A percentile compares a stretch with the other conserved stretches of the same genome.
Evolutionary conservation across 2,329 filamentous ascomycete genomes (phyloP).

Genomic region (Plectosphaerella cucumerina): DNA sequence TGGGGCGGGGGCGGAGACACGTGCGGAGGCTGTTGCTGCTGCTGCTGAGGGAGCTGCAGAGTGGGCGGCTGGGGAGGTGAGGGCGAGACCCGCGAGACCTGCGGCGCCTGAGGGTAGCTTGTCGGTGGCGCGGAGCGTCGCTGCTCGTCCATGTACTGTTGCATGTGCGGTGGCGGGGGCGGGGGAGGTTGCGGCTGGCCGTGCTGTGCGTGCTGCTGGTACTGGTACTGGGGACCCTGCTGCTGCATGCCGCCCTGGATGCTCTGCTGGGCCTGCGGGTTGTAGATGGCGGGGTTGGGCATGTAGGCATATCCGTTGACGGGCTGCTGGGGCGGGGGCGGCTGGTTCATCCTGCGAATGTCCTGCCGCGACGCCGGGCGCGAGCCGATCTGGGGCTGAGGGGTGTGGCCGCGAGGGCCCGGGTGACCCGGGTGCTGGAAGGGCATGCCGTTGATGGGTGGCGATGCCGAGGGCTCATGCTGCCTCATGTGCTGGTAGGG

Average conservation of each 20-base stretch:
- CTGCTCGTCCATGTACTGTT: slow-evolving; percentile 72
- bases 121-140: slow-evolving; percentile 66
- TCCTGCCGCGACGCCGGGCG: slow-evolving; percentile 78
- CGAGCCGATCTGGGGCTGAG: slow-evolving; percentile 72
- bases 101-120: slow-evolving; percentile 47
- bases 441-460: slow-evolving; percentile 76
- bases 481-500: slow-evolving; percentile 80
- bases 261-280: slow-evolving; percentile 50
- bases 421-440: slow-evolving; percentile 48
- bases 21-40: slow-evolving; percentile 42
- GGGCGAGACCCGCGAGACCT: slow-evolving; percentile 46
- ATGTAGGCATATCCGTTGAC: slow-evolving; percentile 80
- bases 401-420: slow-evolving; percentile 68
- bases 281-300: slow-evolving; percentile 82
- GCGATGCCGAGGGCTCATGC: slow-evolving; percentile 79
- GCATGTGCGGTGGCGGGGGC: slow-evolving; percentile 47
- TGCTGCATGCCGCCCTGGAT: slow-evolving; percentile 33
- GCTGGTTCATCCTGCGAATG: slow-evolving; percentile 65
- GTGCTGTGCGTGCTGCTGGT: slow-evolving; percentile 20
- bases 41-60: slow-evolving; percentile 45
- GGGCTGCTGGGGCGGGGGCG: slow-evolving; percentile 47
- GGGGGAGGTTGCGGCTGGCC: slow-evolving; percentile 28
- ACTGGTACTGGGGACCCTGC: slow-evolving; percentile 31
- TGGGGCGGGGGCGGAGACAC: slow-evolving; percentile 52
- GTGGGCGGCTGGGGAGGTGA: slow-evolving; percentile 56